Conservation (phyloP, 441 rosid genomes). For the Bocquillonia castaneifolia region DNA sequence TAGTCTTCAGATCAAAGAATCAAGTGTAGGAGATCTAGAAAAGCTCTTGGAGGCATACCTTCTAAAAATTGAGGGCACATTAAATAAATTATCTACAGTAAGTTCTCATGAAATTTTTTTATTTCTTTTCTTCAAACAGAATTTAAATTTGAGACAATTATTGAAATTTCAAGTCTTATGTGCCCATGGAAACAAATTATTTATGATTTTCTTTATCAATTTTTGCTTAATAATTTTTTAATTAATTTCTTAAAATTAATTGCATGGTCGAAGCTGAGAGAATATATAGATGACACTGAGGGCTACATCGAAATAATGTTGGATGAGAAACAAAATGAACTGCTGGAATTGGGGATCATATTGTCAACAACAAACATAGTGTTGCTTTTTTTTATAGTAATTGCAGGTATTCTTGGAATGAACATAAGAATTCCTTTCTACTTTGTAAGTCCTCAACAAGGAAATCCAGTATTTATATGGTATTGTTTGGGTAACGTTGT, state of each 20-base stretch:
- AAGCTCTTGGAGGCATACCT: conserved; percentile 92
- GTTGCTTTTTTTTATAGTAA: too few relatives aligned
- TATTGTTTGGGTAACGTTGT: too few relatives aligned
- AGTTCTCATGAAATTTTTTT: too few relatives aligned
- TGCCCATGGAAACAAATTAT: too few relatives aligned
- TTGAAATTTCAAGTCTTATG: too few relatives aligned
- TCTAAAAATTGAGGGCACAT: conserved; percentile 76
- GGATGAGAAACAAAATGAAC: conserved; percentile 85
- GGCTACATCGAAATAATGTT: conserved; percentile 89
- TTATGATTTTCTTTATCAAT: background rate
- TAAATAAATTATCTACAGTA: conserved; percentile 84
- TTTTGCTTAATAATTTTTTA: conserved; percentile 14
- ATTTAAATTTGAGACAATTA: too few relatives aligned
- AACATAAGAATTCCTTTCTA: too few relatives aligned
- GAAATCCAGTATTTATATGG: too few relatives aligned
- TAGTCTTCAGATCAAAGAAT: conserved; percentile 53
- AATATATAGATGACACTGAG: conserved; percentile 82
- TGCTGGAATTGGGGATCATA: conserved; percentile 80
- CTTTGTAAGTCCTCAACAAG: too few relatives aligned
- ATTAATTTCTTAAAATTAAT: too few relatives aligned
- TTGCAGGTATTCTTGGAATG: too few relatives aligned
- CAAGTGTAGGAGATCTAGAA: conserved; percentile 78
- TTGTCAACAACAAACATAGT: conserved; percentile 25
- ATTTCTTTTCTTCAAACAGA: too few relatives aligned
- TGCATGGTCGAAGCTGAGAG: conserved; percentile 61